phyloP scores from a whole-genome alignment of 805 yeast species.

The Yarrowia sp. region DNA sequence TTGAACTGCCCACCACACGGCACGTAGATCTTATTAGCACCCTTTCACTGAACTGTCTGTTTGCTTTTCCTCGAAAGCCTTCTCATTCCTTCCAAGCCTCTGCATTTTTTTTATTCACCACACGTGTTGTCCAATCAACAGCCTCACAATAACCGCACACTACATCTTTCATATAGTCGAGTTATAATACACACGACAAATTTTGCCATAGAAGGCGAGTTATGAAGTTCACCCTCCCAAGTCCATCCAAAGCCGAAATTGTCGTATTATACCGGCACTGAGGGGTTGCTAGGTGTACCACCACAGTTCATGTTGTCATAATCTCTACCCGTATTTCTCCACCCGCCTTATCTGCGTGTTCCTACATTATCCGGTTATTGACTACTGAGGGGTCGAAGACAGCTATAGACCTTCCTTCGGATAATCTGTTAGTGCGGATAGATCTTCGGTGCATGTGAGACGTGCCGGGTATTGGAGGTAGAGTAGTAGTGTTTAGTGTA shows the following conservation, averaged over 20 bases:
- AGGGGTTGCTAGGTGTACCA: too few relatives aligned
- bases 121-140: slow-evolving; percentile 1
- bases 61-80: too few relatives aligned
- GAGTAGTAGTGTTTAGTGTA: neutral
- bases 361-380: slow-evolving; percentile 35
- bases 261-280: too few relatives aligned
- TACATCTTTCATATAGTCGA: slow-evolving; percentile 1
- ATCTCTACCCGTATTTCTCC: too few relatives aligned
- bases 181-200: slow-evolving; percentile 15
- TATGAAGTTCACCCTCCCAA: too few relatives aligned
- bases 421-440: slow-evolving; percentile 26
- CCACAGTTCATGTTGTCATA: too few relatives aligned
- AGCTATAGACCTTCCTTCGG: slow-evolving; percentile 15
- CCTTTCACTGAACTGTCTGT: neutral
- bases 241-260: too few relatives aligned
- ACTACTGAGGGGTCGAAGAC: neutral
- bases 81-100: too few relatives aligned
- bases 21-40: neutral
- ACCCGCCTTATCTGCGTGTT: slow-evolving; percentile 14
- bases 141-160: neutral
- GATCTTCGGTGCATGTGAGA: slow-evolving; percentile 20
- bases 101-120: too few relatives aligned
- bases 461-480: slow-evolving; percentile 29
- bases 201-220: neutral
- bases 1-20: too few relatives aligned